A percentile compares a stretch with the other conserved stretches of the same genome.
These are phyloP conservation scores for Cyberlindnera lachancei DNA, from an alignment of 805 yeast species.

Conservation along the genomic window DNA sequence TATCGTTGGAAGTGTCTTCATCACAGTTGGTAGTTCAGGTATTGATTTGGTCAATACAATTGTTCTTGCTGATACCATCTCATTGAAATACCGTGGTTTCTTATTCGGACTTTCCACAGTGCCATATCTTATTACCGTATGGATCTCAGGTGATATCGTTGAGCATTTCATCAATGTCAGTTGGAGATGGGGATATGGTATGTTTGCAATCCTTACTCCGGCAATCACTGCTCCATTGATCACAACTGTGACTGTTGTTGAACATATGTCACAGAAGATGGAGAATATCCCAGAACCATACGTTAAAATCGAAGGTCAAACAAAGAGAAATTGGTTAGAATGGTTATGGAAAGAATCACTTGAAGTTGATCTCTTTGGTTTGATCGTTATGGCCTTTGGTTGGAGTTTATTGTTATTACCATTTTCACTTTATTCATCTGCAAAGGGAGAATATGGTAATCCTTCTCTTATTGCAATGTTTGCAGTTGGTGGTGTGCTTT, in stretches of 20 bases:
- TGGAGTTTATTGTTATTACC: slow-evolving; percentile 30
- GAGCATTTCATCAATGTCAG: slow-evolving; percentile 21
- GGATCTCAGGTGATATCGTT: slow-evolving; percentile 32
- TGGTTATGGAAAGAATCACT: slow-evolving; percentile 13
- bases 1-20: neutral
- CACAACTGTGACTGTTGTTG: neutral
- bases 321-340: slow-evolving; percentile 1
- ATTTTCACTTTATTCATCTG: slow-evolving; percentile 25
- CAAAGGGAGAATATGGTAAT: slow-evolving; percentile 26
- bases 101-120: slow-evolving; percentile 27
- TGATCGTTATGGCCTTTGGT: slow-evolving; percentile 29
- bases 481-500: slow-evolving; percentile 29
- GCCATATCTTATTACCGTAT: slow-evolving; percentile 34
- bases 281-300: neutral
- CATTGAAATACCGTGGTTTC: slow-evolving; percentile 29
- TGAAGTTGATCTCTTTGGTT: slow-evolving; percentile 32
- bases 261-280: neutral
- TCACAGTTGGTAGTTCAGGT: slow-evolving; percentile 27
- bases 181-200: slow-evolving; percentile 47
- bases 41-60: slow-evolving; percentile 26
- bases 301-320: slow-evolving; percentile 3
- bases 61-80: slow-evolving; percentile 29
- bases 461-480: slow-evolving; percentile 36
- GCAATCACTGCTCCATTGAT: slow-evolving; percentile 24
- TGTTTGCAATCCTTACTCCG: slow-evolving; percentile 38